Evolutionary conservation across 192 early-diverging fungal species (phyloP).

Genomic region (Rhizophagus clarus): DNA sequence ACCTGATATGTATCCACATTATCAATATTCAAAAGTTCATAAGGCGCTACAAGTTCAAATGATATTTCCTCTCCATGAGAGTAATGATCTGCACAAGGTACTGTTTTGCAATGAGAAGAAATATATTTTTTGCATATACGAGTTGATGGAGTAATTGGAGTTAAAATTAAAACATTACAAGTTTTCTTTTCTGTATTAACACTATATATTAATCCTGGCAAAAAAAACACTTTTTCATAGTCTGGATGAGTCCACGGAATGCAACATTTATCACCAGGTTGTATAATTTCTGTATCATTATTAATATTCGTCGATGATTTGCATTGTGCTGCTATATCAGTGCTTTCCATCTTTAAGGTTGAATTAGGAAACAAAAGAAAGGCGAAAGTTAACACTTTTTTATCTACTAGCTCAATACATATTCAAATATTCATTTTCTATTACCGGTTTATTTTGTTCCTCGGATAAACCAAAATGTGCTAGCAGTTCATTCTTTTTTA

Average conservation of each 20-base stretch:
- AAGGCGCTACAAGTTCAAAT: conserved; percentile 3
- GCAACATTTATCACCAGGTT: conserved; percentile 14
- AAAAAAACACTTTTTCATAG: conserved; percentile 16
- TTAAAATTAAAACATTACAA: conserved; percentile 16
- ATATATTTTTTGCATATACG: conserved; percentile 11
- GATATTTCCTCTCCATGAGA: conserved; percentile 18
- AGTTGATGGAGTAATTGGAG: background rate
- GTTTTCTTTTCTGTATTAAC: conserved; percentile 8
- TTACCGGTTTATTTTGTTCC: conserved; percentile 2
- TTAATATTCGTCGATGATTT: background rate
- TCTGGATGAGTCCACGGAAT: conserved; percentile 20
- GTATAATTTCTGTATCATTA: background rate
- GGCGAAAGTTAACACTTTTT: background rate
- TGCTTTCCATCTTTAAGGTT: background rate
- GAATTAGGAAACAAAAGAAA: background rate
- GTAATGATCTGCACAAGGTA: background rate
- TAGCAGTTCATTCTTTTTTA: conserved; percentile 15
- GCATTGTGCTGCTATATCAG: background rate
- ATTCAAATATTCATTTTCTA: background rate
- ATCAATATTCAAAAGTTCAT: conserved; percentile 13
- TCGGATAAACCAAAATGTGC: background rate
- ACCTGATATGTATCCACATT: conserved; percentile 7
- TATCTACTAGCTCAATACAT: too few species aligned
- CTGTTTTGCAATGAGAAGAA: background rate
- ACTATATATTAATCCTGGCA: conserved; percentile 16